Evolutionary conservation across 208 protist genomes (phyloP).

Genomic region (Wallacemonas sp.): DNA sequence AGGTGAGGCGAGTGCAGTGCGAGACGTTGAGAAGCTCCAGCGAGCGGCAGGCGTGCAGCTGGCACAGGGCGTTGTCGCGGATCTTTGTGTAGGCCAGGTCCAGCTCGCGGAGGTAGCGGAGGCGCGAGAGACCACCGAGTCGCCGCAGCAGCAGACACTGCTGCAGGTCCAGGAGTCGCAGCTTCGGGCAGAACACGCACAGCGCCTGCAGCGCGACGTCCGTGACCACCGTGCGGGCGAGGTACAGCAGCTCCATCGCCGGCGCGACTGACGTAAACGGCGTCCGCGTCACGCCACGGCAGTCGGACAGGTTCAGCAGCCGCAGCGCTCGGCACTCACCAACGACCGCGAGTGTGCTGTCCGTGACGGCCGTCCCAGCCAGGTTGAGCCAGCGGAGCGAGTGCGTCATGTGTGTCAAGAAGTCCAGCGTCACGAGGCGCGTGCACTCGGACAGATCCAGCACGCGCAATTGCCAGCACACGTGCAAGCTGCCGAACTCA

Average conservation of each 20-base stretch:
- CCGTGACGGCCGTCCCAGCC: conserved; percentile 42
- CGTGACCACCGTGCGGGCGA: conserved; percentile 44
- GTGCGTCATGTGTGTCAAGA: conserved; percentile 17
- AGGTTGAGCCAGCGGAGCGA: conserved; percentile 41
- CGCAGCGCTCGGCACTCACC: conserved; percentile 34
- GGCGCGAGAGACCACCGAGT: conserved; percentile 29
- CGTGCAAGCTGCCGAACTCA: neutral
- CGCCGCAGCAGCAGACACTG: conserved; percentile 44
- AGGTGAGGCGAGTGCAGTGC: conserved; percentile 23
- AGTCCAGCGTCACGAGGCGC: conserved; percentile 24
- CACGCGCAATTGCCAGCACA: conserved; percentile 21
- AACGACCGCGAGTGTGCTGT: conserved; percentile 27
- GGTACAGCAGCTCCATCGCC: conserved; percentile 40
- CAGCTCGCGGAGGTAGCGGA: conserved; percentile 34
- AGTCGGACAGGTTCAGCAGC: conserved; percentile 53
- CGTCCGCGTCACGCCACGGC: conserved; percentile 32
- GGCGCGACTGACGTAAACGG: conserved; percentile 34
- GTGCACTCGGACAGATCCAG: conserved; percentile 34
- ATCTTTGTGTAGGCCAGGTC: conserved; percentile 19
- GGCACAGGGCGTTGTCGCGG: conserved; percentile 3
- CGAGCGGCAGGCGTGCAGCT: conserved; percentile 9
- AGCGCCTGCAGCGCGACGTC: conserved; percentile 20
- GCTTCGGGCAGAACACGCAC: neutral
- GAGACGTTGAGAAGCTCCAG: conserved; percentile 22
- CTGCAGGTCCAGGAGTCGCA: conserved; percentile 47